Base-by-base conservation (phyloP, 257 asterid genomes). In the Lithospermum erythrorhizon region DNA sequence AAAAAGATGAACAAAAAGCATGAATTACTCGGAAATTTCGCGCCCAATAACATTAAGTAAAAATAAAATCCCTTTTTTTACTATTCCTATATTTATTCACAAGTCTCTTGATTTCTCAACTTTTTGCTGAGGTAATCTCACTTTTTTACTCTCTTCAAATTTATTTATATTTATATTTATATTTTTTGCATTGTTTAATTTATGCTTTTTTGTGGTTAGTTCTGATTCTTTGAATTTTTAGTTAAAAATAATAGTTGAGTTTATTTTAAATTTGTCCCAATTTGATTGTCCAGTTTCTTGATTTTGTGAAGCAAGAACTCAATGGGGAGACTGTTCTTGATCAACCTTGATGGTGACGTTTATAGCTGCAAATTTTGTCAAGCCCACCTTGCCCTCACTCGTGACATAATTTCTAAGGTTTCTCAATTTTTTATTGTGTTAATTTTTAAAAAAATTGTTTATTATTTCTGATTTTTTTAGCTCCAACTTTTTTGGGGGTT, bases 281-380 rank as follows among this genome's bases (percentile, higher is more conserved):
- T 35, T 35, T 35, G 14, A 35, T 35, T 35, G 45, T 35, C 11
- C 45, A 35, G 9, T 35, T 35, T 8, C 9, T 41, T 11, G 49
- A 41, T 41, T 41, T 11, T 11, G 47, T 11, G 49, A 13, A 11
- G 49, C 13, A 41, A 7, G 18, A 53, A 22, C 0, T n/a, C 6
- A 15, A 89, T 89, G 95, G 94, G 97, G 22, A 81, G 85, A 70
- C 63, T 84, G 19, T 90, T 79, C 71, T 64, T 77, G 66, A 62
- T 83, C 69, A 63, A 66, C 64, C 75, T 89, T 68, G 93, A 89
- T 45, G 95, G 90, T 15, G 61, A 68, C 30, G 63, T 65, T 62
- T 90, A 90, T 67, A 72, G 71, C 45, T 90, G 97, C 93, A 90
- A 81, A 78, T 62, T 78, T 75, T 90, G 97, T 66, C 61, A 70